Evolutionary conservation across 805 yeast genomes (phyloP).

Genomic region (Komagataella mondaviorum): DNA sequence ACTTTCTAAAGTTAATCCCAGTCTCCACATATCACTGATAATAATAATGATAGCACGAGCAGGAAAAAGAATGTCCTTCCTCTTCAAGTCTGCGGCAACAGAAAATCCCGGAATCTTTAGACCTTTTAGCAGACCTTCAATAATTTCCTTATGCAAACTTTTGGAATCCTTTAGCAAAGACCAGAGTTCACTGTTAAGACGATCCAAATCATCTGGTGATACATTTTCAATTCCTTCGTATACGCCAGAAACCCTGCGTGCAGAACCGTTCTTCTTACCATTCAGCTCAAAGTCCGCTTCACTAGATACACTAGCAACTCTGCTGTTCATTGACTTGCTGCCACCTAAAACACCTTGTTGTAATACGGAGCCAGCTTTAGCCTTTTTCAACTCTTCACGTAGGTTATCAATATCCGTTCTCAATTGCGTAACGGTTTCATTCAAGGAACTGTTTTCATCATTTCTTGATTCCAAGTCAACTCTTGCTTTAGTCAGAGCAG

Average conservation of each 20-base stretch:
- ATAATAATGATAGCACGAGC: conserved; percentile 88
- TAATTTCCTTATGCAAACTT: conserved; percentile 66
- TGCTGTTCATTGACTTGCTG: not conserved
- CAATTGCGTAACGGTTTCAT: conserved; percentile 43
- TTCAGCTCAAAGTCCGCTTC: conserved; percentile 8
- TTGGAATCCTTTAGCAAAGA: conserved; percentile 58
- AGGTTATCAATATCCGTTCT: conserved; percentile 24
- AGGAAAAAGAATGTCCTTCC: conserved; percentile 91
- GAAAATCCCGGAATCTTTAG: conserved; percentile 79
- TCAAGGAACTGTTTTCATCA: conserved; percentile 53
- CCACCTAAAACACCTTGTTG: not conserved
- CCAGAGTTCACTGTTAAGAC: conserved; percentile 66
- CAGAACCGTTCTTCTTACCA: not conserved
- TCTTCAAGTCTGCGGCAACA: conserved; percentile 67
- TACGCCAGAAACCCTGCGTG: not conserved
- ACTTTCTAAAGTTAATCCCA: conserved; percentile 84
- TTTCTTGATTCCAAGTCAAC: conserved; percentile 43
- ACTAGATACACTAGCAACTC: conserved; percentile 9
- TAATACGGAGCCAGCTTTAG: conserved; percentile 10
- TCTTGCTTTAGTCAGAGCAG: conserved; percentile 48
- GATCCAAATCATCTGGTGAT: conserved; percentile 31
- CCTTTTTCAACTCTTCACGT: conserved; percentile 14
- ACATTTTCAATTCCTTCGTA: conserved; percentile 6
- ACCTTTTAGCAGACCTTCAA: conserved; percentile 75
- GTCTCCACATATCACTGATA: conserved; percentile 95